Evolutionary conservation across 179 eudicot species (phyloP).

Genomic region (Beta macrorhiza): DNA sequence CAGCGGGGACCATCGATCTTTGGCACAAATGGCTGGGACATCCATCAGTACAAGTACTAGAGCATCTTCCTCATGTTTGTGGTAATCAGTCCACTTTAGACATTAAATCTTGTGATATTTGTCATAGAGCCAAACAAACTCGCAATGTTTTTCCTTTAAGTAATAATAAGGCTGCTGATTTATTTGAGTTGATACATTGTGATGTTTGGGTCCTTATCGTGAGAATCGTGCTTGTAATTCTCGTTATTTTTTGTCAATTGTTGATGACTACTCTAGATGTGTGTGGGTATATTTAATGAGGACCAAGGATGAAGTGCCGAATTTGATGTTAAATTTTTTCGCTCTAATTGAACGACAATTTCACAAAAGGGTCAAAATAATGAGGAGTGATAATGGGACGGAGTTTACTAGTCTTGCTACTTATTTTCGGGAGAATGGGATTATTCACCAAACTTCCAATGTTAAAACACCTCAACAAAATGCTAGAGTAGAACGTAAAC

Average conservation of each 20-base stretch:
- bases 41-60: neutral
- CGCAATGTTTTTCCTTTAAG: no score
- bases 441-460: neutral
- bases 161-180: no score
- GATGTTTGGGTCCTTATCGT: neutral
- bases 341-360: no score
- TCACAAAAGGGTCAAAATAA: no score
- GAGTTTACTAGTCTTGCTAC: neutral
- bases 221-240: neutral
- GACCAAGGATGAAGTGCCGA: neutral
- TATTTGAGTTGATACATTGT: no score
- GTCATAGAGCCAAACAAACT: constrained; percentile 10
- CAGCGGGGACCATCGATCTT: neutral
- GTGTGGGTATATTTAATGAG: neutral
- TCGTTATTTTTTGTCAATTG: neutral
- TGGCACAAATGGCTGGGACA: constrained; percentile 1
- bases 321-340: no score
- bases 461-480: neutral
- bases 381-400: neutral
- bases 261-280: constrained; percentile 1
- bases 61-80: neutral
- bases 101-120: neutral
- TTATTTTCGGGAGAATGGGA: neutral
- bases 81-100: neutral
- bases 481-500: neutral